Evolutionary conservation across 257 asterid genomes (phyloP), one percentile per base, ranked within the genome.

Genomic region (Nicotiana obtusifolia): DNA sequence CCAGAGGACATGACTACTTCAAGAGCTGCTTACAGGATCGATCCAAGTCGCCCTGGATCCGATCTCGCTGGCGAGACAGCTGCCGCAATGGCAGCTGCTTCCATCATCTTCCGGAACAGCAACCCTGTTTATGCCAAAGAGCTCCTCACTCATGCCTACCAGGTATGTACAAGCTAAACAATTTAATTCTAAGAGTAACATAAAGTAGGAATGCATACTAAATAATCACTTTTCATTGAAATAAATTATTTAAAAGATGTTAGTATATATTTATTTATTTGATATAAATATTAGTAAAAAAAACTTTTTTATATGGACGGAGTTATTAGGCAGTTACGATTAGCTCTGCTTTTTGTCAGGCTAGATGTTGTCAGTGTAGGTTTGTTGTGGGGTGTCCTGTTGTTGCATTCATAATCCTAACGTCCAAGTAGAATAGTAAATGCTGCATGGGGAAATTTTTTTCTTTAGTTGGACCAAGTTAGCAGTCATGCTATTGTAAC

Each of bases 11-110:
- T 95, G 98, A 95, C 97, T 31, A 95, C 99, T 11, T 92, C 99
- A 3, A 86, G 99, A 75, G 87, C 93, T 2, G 98, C 98, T 8
- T 95, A 93, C 87, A 83, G 81, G 80, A 87, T 95, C 17, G 99
- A 95, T 84, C 91, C 95, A 4, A 91, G 82, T 73, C 87, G 86
- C 52, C 98, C 99, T 0, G 99, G 99, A 65, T 95, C 99, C 44
- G 98, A 95, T 88, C 97, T 95, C 24, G 99, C 98, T 81, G 99
- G 94, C 30, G 99, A 95, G 86, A 91, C 98, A 41, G 98, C 99
- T 30, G 99, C 99, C 22, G 97, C 99, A 17, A 88, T 95, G 98
- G 98, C 98, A 11, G 98, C 99, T 30, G 98, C 97, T 0, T 91
- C 99, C 81, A 84, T 95, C 17, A 89, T 93, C 76, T 95, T 90